Base-by-base conservation (phyloP, 768 basidiomycete genomes). In the Exsudoporus frostii region DNA sequence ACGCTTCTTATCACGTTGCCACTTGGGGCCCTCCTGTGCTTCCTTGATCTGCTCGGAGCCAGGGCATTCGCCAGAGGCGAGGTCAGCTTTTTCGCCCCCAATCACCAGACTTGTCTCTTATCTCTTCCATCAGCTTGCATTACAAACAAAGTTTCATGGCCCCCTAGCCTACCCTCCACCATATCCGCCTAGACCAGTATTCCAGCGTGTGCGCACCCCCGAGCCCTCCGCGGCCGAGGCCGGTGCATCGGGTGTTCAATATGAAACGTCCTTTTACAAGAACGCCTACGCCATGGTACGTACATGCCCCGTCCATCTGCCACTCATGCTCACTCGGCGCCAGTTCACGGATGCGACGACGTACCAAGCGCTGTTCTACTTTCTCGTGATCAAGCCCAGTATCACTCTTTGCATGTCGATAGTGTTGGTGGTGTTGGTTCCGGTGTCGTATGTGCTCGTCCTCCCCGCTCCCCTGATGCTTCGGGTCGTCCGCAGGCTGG, bases 341-440 rank as follows among this genome's bases (percentile, higher is more conserved):
- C 58, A 90, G 89, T 92, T 92, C 70, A 84, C 85, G 38, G 90
- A 92, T 62, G 73, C 86, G 36, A 88, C 86, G 5, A 88, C 90
- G 17, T 92, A 90, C 68, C 88, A 88, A 72, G 85, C 90, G 0
- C 77, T 92, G 4, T 92, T 92, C 75, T 92, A 92, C 67, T 92
- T 92, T 72, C 79, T 92, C 55, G 87, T 92, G 45, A 84, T 92
- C 74, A 92, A 92, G 66, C 88, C 90, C 3, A 77, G 82, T 29
- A 87, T 92, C 67, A 90, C 89, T 1, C 69, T 92, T 25, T 72
- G 86, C 17, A 72, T 91, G 33, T 78, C 81, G 6, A 65, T 89
- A 14, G 58, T 73, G 20, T 65, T 89, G 45, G 36, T 88, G 15
- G 69, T 80, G 14, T 55, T 88, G 51, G 79, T 84, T 22, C 71